Evolutionary conservation across 2,329 filamentous ascomycete species (phyloP), one percentile per base, ranked within the genome.

Genomic region (Claviceps lovelessii): DNA sequence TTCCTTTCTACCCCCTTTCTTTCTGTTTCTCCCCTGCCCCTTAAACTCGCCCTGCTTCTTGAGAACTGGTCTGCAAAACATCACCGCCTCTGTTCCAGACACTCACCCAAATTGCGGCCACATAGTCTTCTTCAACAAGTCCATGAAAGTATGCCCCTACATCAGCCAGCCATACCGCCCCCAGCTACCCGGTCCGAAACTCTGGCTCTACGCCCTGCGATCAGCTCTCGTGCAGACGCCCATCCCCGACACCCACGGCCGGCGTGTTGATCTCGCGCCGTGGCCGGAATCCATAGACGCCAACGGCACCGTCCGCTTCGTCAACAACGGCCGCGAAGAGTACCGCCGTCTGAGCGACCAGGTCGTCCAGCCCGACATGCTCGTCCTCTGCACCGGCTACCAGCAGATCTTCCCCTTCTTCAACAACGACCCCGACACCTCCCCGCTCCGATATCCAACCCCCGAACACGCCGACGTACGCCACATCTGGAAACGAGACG

Each of bases 391-490:
- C 33, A 76, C 74, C 1, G 74, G 74, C 0, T 77, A 76, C 58
- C 63, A 62, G 0, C 70, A 71, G n/a, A 62, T 61, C 0, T 73
- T 75, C 39, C 64, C 61, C 0, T 75, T 74, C 59, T 61, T 74
- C 1, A 51, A 61, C 5, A 44, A 44, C 23, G 5, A 15, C 13
- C n/a, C 37, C 28, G 9, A 15, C 5, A 33, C 2, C 31, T 33
- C 31, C 35, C 13, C 54, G 23, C 61, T 0, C 52, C 56, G 0
- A 33, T 73, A 73, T 51, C 71, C 75, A 0, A 69, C 68, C 11
- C 73, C 74, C 5, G 65, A 72, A 47, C 72, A 76, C 45, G 67
- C 72, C 4, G 71, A 75, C 57, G 74, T 81, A 8, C 73, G 77
- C 11, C 67, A 72, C 5, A 70, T 83, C 41, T 81, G 79, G 65